Percentiles rank a stretch among this genome's conserved stretches.
Evolutionary conservation across 192 early-diverging fungal genomes (phyloP).

Genomic region (Gamsiella multidivaricata): DNA sequence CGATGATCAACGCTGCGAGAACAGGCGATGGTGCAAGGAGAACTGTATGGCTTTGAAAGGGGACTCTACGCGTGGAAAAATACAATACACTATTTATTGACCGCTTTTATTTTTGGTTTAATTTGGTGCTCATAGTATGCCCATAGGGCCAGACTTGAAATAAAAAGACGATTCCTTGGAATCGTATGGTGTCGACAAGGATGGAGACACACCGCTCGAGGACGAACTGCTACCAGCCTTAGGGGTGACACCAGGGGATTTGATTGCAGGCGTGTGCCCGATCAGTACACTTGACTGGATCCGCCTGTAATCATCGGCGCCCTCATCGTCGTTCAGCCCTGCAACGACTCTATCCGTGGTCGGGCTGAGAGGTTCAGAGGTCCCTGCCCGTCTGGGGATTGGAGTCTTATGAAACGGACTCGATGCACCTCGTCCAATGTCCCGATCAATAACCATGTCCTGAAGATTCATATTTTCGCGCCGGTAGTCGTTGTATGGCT

Average conservation of each 20-base stretch:
- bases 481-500: not conserved
- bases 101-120: no score
- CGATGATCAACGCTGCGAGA: no score
- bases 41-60: no score
- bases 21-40: not conserved
- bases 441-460: not conserved
- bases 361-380: not conserved
- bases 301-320: slow-evolving; percentile 15
- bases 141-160: not conserved
- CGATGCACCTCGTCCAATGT: not conserved
- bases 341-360: not conserved
- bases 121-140: slow-evolving; percentile 1
- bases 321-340: not conserved
- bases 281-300: slow-evolving; percentile 16
- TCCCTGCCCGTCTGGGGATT: not conserved
- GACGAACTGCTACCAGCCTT: not conserved
- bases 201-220: not conserved
- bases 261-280: not conserved
- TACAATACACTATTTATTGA: slow-evolving; percentile 3
- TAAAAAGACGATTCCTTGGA: slow-evolving; percentile 8
- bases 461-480: not conserved
- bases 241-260: not conserved
- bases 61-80: no score
- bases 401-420: not conserved
- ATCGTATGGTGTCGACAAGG: not conserved